phyloP scores from a whole-genome alignment of 345 rosid genomes.

The Lepidium sativum region DNA sequence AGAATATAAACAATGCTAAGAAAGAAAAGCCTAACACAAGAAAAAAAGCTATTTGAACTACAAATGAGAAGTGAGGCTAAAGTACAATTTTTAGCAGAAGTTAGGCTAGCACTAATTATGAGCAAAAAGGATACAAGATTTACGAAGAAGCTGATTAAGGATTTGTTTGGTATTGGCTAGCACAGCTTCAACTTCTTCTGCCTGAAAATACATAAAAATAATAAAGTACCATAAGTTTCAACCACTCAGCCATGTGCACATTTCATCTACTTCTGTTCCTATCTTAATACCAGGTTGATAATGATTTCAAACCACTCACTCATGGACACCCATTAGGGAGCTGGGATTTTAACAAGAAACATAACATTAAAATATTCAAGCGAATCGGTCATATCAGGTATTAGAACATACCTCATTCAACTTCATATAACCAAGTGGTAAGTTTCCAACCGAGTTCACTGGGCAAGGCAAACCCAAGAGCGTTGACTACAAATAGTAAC shows the following conservation, averaged over 20 bases:
- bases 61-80: background rate
- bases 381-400: background rate
- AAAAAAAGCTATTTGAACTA: background rate
- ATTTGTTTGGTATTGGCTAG: conserved; percentile 92
- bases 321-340: background rate
- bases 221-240: conserved; percentile 2
- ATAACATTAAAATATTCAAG: background rate
- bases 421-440: conserved; percentile 75
- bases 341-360: background rate
- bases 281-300: background rate
- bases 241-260: background rate
- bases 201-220: conserved; percentile 34
- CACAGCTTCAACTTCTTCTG: conserved; percentile 88
- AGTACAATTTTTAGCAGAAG: background rate
- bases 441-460: conserved; percentile 84
- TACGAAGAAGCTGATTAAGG: conserved; percentile 76
- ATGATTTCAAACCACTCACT: background rate
- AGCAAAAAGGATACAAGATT: conserved; percentile 67
- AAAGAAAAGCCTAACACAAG: background rate
- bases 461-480: conserved; percentile 91
- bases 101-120: background rate
- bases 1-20: background rate
- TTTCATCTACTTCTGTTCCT: background rate
- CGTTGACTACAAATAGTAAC: conserved; percentile 50
- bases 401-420: conserved; percentile 56